Conservation (phyloP, 148 eudicot genomes). For the Rhododendron ferrugineum region DNA sequence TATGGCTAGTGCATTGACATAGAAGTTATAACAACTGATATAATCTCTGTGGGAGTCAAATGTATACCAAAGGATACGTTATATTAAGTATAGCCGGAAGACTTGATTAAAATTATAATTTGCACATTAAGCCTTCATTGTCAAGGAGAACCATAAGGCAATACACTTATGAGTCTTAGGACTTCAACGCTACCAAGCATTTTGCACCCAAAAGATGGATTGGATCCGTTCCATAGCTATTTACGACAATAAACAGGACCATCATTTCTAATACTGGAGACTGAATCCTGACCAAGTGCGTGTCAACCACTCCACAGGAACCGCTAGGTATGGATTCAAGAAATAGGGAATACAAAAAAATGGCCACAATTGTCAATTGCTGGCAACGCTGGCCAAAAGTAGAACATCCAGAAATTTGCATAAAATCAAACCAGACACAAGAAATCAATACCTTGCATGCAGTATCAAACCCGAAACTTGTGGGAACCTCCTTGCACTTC, state of each 20-base stretch:
- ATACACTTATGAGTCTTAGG: neutral
- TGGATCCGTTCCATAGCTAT: neutral
- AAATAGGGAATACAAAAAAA: too few species aligned
- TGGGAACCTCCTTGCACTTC: conserved; percentile 89
- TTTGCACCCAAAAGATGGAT: neutral
- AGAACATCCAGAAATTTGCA: neutral
- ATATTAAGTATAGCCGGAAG: too few species aligned
- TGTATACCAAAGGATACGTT: too few species aligned
- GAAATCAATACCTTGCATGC: conserved; percentile 70
- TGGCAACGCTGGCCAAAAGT: neutral
- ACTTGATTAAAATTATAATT: too few species aligned
- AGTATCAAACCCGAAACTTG: conserved; percentile 98
- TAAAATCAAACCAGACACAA: too few species aligned
- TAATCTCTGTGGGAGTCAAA: too few species aligned
- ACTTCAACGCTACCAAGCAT: neutral
- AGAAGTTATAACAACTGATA: too few species aligned
- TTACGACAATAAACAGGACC: neutral
- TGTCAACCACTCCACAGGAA: neutral
- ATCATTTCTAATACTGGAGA: neutral
- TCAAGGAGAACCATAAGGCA: neutral
- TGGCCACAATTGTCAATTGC: neutral
- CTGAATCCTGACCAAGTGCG: neutral
- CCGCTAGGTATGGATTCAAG: neutral
- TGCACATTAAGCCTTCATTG: neutral
- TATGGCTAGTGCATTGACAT: neutral